Conservation (phyloP, 805 yeast species). For the Cyberlindnera xishuangbannaensis region DNA sequence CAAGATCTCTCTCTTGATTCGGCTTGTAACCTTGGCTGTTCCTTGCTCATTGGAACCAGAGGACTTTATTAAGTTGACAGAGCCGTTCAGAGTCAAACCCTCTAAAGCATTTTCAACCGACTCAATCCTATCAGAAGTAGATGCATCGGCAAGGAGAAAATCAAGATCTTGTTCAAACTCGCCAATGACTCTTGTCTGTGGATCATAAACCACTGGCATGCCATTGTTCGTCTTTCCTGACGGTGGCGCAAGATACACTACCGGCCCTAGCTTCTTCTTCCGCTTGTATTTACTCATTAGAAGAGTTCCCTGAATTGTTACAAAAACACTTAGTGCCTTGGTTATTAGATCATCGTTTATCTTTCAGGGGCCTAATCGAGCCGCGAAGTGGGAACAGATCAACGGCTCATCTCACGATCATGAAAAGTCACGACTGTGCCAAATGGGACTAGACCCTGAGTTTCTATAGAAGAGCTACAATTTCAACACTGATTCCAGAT, state of each 20-base stretch:
- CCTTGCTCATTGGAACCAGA: neutral
- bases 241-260: slow-evolving; percentile 13
- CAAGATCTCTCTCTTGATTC: slow-evolving; percentile 15
- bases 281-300: slow-evolving; percentile 8
- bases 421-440: no score
- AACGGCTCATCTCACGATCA: no score
- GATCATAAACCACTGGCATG: slow-evolving; percentile 12
- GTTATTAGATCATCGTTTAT: no score
- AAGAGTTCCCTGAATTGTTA: neutral
- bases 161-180: slow-evolving; percentile 18
- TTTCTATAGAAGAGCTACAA: no score
- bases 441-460: no score
- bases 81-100: neutral
- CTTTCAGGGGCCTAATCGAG: no score
- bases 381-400: no score
- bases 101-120: neutral
- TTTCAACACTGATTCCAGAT: neutral
- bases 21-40: slow-evolving; percentile 3
- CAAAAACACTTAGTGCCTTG: no score
- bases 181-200: slow-evolving; percentile 15
- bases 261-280: slow-evolving; percentile 2
- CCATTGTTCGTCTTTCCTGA: neutral
- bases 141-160: slow-evolving; percentile 10
- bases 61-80: no score
- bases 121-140: neutral